Evolutionary conservation across 2,329 filamentous ascomycete species (phyloP), one percentile per base, ranked within the genome.

Genomic region (Peltaster fructicola): DNA sequence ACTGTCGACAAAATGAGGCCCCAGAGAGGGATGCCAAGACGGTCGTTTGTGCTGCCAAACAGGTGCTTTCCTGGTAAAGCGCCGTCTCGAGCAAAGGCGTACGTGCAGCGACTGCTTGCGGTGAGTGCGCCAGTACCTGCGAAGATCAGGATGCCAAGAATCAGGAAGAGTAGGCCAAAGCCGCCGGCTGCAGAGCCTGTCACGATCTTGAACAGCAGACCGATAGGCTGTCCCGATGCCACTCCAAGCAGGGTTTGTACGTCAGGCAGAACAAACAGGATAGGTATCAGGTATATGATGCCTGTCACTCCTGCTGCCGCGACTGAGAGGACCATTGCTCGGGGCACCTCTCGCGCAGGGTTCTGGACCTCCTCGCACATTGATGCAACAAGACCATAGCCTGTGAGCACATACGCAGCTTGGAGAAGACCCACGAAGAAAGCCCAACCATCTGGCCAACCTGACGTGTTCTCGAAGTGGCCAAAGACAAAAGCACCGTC

Each of bases 71-170:
- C 44, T 2, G 44, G 73, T 37, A 80, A 72, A 36, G 70, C 75
- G 37, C 68, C 72, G 40, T 79, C 74, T 16, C 74, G 68, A 10
- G 73, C 72, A 47, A 79, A 79, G 9, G 73, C 73, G 39, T 74
- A 80, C 2, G 71, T 74, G 21, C 77, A 73, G 23, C 74, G 62
- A 12, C 65, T 73, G 3, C 77, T 69, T 2, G 77, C 77, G 0
- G 77, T 84, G 11, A 82, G 54, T 2, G 76, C 71, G 5, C 75
- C 76, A 16, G 75, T 69, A 11, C 77, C 77, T 1, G 77, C 75
- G 41, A 84, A 81, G 45, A 84, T 61, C 30, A 76, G 59, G 39
- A 85, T 80, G 2, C 76, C 75, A 13, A 84, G 60, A 36, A 85
- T 69, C 3, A 84, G 54, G 48, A 84, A 76, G 8, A 82, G 59